phyloP scores from a whole-genome alignment of 2,329 filamentous ascomycete genomes.

The Cladophialophora yegresii region DNA sequence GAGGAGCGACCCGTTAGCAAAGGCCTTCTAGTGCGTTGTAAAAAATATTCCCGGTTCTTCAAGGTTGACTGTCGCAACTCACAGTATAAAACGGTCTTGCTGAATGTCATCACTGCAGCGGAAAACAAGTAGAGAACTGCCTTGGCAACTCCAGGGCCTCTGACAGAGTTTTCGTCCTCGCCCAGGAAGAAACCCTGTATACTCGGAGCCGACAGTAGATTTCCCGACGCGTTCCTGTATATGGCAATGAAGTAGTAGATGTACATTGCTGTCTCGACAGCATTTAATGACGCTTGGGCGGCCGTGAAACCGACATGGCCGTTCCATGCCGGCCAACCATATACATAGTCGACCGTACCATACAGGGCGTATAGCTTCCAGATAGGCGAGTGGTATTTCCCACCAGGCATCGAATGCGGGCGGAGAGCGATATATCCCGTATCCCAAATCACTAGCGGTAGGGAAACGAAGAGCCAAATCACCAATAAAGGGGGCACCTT shows the following conservation, averaged over 20 bases:
- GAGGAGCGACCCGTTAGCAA: background rate
- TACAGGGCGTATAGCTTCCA: slow-evolving; percentile 81
- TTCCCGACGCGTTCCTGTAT: slow-evolving; percentile 10
- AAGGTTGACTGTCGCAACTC: slow-evolving; percentile 37
- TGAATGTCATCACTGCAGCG: slow-evolving; percentile 64
- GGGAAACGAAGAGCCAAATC: slow-evolving; percentile 71
- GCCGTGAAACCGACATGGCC: slow-evolving; percentile 71
- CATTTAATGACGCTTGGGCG: slow-evolving; percentile 71
- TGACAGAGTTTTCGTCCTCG: slow-evolving; percentile 32
- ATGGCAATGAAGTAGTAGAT: slow-evolving; percentile 56
- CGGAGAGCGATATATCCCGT: slow-evolving; percentile 75
- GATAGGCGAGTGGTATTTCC: slow-evolving; percentile 68
- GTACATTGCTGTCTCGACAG: slow-evolving; percentile 68
- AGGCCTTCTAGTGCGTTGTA: background rate
- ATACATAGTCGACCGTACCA: slow-evolving; percentile 75
- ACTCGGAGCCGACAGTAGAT: slow-evolving; percentile 39
- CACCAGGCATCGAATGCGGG: slow-evolving; percentile 79
- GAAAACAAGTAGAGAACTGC: slow-evolving; percentile 60
- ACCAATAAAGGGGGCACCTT: slow-evolving; percentile 62
- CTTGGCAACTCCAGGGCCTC: slow-evolving; percentile 53
- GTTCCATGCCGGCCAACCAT: slow-evolving; percentile 73
- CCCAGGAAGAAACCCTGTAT: slow-evolving; percentile 41
- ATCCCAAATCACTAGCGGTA: slow-evolving; percentile 83
- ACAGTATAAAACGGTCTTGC: slow-evolving; percentile 70
- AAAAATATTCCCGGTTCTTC: background rate